Evolutionary conservation across 1,139 yeast genomes (phyloP).

Genomic region (Debaryomyces nepalensis): DNA sequence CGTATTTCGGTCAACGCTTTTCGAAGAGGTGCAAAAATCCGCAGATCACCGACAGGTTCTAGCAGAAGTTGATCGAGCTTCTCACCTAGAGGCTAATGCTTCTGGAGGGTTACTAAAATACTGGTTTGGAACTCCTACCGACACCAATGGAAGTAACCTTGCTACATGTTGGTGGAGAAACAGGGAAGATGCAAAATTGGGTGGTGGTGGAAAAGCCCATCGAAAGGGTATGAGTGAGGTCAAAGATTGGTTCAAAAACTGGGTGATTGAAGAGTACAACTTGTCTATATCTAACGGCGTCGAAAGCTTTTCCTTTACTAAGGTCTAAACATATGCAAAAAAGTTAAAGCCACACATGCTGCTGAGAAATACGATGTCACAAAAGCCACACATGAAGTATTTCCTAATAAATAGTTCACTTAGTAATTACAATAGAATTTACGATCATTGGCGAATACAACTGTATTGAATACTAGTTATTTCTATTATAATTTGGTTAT

Average conservation of each 20-base stretch:
- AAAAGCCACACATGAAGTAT: background rate
- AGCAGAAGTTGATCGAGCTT: constrained; percentile 29
- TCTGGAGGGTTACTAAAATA: constrained; percentile 39
- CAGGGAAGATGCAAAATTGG: constrained; percentile 27
- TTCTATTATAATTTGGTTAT: constrained; percentile 1
- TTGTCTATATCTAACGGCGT: constrained; percentile 15
- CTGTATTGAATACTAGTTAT: background rate
- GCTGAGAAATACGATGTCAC: constrained; percentile 2
- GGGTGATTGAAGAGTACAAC: constrained; percentile 38
- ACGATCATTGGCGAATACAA: no score
- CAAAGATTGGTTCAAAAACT: constrained; percentile 32
- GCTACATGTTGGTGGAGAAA: constrained; percentile 43
- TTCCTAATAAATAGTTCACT: no score
- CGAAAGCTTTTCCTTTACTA: background rate
- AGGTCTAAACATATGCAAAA: constrained; percentile 1
- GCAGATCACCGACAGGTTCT: constrained; percentile 27
- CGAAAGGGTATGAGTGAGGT: constrained; percentile 33
- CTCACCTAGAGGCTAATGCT: constrained; percentile 35
- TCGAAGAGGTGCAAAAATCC: constrained; percentile 27
- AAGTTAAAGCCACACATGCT: constrained; percentile 1
- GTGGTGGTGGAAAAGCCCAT: constrained; percentile 36
- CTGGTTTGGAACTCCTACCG: constrained; percentile 39
- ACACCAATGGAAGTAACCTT: constrained; percentile 30
- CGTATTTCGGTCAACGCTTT: constrained; percentile 34
- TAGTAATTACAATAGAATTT: no score